Evolutionary conservation across 305 asterid genomes (phyloP).

Genomic region (Fraxinus angustifolia): DNA sequence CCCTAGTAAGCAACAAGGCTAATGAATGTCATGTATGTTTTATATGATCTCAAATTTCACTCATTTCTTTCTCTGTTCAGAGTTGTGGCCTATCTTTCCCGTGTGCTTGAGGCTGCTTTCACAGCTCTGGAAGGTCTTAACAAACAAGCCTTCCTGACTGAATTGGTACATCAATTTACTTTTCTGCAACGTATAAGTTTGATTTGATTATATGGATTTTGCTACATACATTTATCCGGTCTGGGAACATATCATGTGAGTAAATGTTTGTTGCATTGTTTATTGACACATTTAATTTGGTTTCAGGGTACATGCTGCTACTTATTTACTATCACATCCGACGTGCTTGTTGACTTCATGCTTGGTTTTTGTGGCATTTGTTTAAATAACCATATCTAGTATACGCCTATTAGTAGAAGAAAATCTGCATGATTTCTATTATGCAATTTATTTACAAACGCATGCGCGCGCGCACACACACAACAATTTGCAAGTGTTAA

Average conservation of each 20-base stretch:
- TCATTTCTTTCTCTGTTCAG: constrained; percentile 43
- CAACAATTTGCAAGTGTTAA: not conserved
- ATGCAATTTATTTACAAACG: not conserved
- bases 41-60: constrained; percentile 4
- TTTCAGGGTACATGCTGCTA: not conserved
- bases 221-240: constrained; percentile 8
- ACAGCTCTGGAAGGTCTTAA: constrained; percentile 97
- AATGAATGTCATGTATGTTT: not conserved
- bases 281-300: not conserved
- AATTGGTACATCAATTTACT: constrained; percentile 56
- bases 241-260: not conserved
- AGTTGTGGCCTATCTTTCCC: constrained; percentile 92
- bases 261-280: not conserved
- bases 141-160: constrained; percentile 92
- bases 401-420: not conserved
- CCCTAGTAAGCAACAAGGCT: not conserved
- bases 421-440: not conserved
- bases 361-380: not conserved
- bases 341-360: not conserved
- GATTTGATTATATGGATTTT: constrained; percentile 19
- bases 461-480: not conserved
- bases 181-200: constrained; percentile 14
- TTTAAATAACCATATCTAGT: not conserved
- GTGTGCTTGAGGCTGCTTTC: constrained; percentile 96
- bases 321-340: not conserved